Base-by-base conservation (phyloP, 176 grass and related monocot species). In the Oropetium thomaeum region DNA sequence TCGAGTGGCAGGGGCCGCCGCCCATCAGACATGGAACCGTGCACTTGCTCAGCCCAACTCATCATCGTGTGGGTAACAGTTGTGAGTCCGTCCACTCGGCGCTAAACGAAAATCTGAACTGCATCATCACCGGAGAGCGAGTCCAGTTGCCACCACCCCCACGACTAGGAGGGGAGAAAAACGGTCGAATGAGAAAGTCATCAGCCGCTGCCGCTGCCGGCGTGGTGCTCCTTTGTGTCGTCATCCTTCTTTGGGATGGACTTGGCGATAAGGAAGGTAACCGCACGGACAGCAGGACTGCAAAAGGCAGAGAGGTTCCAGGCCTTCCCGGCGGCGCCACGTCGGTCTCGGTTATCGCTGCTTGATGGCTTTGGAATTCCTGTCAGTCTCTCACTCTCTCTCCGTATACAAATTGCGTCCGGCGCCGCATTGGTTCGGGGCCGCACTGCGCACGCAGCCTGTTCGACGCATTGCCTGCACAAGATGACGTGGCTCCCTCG, bases 261-360 rank as follows among this genome's bases (percentile, higher is more conserved):
- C 70, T 81, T 63, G 32, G 77, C 54, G 43, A 43, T 54, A 55
- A 75, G 83, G 62, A 85, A 86, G 77, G 83, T 30, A 86, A 74
- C 32, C 20, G 58, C 19, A 52, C 5, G 58, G 12, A 52, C 5
- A 14, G 22, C 19, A 44, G 17, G 39, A 59, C 34, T 8, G 41
- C 17, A 19, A 85, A 68, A 74, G 53, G 32, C 49, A 7, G 69
- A 7, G 69, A 81, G 70, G 62, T 80, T 75, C 53, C 26, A 15
- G 23, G 30, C 31, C 17, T 40, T 38, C 47, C 15, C 38, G 7
- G 7, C 39, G 44, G 65, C 65, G 71, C 34, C 70, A 3, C 70
- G 10, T 27, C 62, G 14, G 23, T 42, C 32, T 42, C 26, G 2
- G 61, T 74, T 68, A 60, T n/a, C 32, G 25, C 19, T 33, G 8